Evolutionary conservation across 345 rosid species (phyloP), one percentile per base, ranked within the genome.

Genomic region (Populus deltoides): DNA sequence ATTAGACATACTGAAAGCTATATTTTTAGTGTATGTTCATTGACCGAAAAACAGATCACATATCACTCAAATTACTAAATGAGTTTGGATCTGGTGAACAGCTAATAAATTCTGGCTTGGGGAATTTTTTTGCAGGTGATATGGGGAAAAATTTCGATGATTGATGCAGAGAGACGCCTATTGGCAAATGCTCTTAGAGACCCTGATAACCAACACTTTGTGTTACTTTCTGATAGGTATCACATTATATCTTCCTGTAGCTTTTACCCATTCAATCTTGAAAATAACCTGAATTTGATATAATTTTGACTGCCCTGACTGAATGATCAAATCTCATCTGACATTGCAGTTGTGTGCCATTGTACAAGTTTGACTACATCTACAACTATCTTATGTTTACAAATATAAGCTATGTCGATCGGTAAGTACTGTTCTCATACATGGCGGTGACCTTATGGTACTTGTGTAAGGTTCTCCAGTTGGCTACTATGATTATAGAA

Each of bases 141-240:
- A 8, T 97, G 99, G 99, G 99, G 99, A 72, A 92, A 90, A 81
- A 92, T 97, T 39, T 91, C 99, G 22, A 97, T 97, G 99, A 86
- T 97, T 85, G 97, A 94, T 86, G 99, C 99, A 2, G 99, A 97
- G 90, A 91, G 86, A 80, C 86, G 99, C 70, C 89, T 97, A 72
- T 74, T 97, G 78, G 99, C 96, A 7, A 87, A 82, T 65, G 99
- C 99, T 83, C 92, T 97, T 51, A 78, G 86, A 80, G 97, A 97
- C 89, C 92, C 90, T 76, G 94, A 94, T 45, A 97, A 97, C 81
- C 97, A 90, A 80, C 99, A 92, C 82, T 97, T 97, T 88, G 94
- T 97, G 77, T 88, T 97, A 78, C 98, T 97, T 75, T 97, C 98
- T 76, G 99, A 97, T 36, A 97, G 99, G 99, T 97, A 74, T 27